Evolutionary conservation across 1,284 basidiomycete species (phyloP).

Genomic region (Boletus semigastroideus): DNA sequence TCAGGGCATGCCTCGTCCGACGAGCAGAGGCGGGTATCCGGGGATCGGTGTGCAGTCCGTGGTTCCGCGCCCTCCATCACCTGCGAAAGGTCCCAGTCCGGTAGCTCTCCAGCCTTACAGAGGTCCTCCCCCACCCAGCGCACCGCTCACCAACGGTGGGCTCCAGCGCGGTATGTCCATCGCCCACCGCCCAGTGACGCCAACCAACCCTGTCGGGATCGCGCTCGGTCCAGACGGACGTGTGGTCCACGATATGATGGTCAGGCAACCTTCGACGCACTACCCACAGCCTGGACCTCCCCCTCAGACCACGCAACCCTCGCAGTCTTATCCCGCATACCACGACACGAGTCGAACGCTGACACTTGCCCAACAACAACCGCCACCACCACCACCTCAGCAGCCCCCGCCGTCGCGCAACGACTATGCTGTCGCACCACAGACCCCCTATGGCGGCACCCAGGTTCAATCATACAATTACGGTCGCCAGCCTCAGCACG

Average conservation of each 20-base stretch:
- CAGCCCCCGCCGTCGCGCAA: conserved; percentile 11
- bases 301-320: conserved; percentile 15
- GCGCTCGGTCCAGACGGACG: conserved; percentile 32
- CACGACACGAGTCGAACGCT: conserved; percentile 17
- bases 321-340: conserved; percentile 24
- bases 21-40: conserved; percentile 66
- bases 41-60: conserved; percentile 75
- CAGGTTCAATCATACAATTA: conserved; percentile 16
- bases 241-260: conserved; percentile 33
- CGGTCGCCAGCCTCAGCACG: conserved; percentile 18
- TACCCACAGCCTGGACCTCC: conserved; percentile 19
- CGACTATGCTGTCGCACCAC: conserved; percentile 21
- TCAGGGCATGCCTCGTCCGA: conserved; percentile 45
- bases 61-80: conserved; percentile 17
- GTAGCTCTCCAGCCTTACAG: conserved; percentile 17
- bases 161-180: conserved; percentile 19
- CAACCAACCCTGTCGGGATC: conserved; percentile 31
- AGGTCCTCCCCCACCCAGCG: conserved; percentile 23
- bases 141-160: neutral
- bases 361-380: conserved; percentile 13
- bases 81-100: conserved; percentile 22
- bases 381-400: neutral
- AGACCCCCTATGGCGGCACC: conserved; percentile 7
- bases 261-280: conserved; percentile 6
- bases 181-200: conserved; percentile 25